phyloP scores from a whole-genome alignment of 495 filamentous ascomycete species.

The Rhizodiscina lignyota region DNA sequence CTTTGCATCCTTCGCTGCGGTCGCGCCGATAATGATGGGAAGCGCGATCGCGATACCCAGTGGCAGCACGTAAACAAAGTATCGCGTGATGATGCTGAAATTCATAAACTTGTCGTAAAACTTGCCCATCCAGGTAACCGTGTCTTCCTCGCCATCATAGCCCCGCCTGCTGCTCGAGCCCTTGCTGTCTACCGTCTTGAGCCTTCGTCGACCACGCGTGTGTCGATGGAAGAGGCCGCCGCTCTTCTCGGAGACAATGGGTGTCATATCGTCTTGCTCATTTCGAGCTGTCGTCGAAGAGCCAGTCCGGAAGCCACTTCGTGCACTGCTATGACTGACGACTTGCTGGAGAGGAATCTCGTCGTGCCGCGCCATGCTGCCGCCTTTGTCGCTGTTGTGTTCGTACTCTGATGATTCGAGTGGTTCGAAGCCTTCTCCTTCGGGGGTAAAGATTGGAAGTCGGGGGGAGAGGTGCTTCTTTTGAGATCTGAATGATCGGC shows the following conservation, averaged over 20 bases:
- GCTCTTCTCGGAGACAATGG: constrained; percentile 26
- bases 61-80: constrained; percentile 76
- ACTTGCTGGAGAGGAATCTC: constrained; percentile 38
- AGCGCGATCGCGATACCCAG: constrained; percentile 57
- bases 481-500: too few species aligned
- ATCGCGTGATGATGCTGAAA: constrained; percentile 74
- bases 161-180: constrained; percentile 26
- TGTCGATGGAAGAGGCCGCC: constrained; percentile 35
- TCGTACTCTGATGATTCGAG: neutral
- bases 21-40: constrained; percentile 65
- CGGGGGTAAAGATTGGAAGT: neutral
- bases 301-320: constrained; percentile 4
- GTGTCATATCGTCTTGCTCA: constrained; percentile 2
- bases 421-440: neutral
- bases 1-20: constrained; percentile 28
- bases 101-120: constrained; percentile 72
- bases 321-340: constrained; percentile 21
- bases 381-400: neutral
- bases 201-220: constrained; percentile 38
- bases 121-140: constrained; percentile 67
- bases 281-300: constrained; percentile 16
- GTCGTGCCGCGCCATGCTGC: constrained; percentile 20
- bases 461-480: too few species aligned
- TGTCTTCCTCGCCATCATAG: constrained; percentile 40
- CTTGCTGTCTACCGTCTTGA: constrained; percentile 23